Evolutionary conservation across 345 rosid species (phyloP).

Genomic region (Streptanthus diversifolius): DNA sequence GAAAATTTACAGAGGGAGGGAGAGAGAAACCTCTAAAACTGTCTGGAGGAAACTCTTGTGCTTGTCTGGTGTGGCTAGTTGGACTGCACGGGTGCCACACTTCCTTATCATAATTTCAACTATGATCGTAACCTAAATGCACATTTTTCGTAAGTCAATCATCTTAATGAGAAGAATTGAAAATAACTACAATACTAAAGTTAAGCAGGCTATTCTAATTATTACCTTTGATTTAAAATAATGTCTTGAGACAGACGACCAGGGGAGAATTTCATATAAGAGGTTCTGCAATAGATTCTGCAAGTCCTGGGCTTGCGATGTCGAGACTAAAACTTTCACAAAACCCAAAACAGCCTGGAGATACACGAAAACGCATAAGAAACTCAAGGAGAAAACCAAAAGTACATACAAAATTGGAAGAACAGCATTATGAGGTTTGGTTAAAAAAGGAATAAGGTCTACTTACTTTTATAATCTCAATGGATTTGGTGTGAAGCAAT

Average conservation of each 20-base stretch:
- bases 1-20: neutral
- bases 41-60: slow-evolving; percentile 65
- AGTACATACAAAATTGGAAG: neutral
- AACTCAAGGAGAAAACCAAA: slow-evolving; percentile 1
- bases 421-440: neutral
- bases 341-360: slow-evolving; percentile 86
- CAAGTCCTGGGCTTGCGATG: slow-evolving; percentile 62
- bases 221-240: slow-evolving; percentile 81
- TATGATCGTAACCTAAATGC: slow-evolving; percentile 68
- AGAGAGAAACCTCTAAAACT: slow-evolving; percentile 62
- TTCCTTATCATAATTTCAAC: slow-evolving; percentile 81
- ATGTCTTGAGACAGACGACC: slow-evolving; percentile 86
- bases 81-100: slow-evolving; percentile 74
- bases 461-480: slow-evolving; percentile 79
- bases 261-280: slow-evolving; percentile 55
- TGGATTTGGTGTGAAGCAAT: slow-evolving; percentile 76
- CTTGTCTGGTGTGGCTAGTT: slow-evolving; percentile 61
- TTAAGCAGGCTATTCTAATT: neutral
- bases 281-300: slow-evolving; percentile 54
- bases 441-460: neutral
- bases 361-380: slow-evolving; percentile 8
- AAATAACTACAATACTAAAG: neutral
- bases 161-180: neutral
- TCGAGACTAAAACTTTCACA: slow-evolving; percentile 76
- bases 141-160: neutral